Conservation (phyloP, 1,284 basidiomycete species). For the Sanghuangporus baumii region DNA sequence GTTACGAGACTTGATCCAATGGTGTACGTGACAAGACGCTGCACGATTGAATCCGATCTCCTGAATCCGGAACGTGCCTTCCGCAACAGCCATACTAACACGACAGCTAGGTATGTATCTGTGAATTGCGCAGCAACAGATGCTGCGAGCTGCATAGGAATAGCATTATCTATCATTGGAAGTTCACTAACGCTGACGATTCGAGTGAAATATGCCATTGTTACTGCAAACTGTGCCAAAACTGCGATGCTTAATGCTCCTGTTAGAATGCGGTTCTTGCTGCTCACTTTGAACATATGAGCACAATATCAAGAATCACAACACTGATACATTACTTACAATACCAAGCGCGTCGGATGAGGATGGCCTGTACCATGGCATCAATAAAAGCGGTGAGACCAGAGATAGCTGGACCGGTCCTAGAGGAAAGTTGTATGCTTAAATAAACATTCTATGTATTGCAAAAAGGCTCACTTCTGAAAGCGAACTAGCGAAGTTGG, state of each 20-base stretch:
- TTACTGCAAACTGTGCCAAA: background rate
- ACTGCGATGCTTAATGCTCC: background rate
- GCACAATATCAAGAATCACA: background rate
- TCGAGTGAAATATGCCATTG: background rate
- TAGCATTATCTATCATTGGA: background rate
- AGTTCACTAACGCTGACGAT: background rate
- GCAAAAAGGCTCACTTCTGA: background rate
- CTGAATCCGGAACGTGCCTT: background rate
- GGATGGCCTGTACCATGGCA: background rate
- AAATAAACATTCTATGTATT: background rate
- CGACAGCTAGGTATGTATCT: constrained; percentile 12
- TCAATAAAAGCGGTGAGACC: background rate
- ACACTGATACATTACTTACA: background rate
- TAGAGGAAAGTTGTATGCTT: background rate
- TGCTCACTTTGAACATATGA: background rate
- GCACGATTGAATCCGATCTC: constrained; percentile 6
- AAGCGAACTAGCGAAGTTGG: background rate
- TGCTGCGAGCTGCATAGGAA: background rate
- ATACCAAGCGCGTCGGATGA: background rate
- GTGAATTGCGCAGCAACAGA: background rate
- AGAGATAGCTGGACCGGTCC: background rate
- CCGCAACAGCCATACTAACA: constrained; percentile 6
- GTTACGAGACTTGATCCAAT: constrained; percentile 20
- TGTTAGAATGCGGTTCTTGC: background rate
- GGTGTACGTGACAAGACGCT: constrained; percentile 8